Percentiles rank a stretch among this genome's conserved stretches.
phyloP scores from a whole-genome alignment of 2,329 filamentous ascomycete species.

The Epichloe glyceriae region DNA sequence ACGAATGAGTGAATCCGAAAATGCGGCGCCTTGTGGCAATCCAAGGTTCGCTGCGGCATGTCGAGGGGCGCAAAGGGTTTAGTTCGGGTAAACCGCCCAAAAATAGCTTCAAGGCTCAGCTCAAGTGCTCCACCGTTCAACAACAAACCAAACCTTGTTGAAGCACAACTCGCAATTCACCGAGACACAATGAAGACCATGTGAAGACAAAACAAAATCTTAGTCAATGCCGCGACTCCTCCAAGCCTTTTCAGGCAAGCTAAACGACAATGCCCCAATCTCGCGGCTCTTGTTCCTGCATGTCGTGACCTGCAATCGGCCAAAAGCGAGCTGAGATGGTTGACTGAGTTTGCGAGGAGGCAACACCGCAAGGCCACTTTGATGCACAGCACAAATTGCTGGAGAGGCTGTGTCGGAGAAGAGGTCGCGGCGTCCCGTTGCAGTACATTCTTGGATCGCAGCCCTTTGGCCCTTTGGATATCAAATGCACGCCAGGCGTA shows the following conservation, averaged over 20 bases:
- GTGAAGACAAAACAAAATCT: background rate
- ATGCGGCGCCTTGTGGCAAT: background rate
- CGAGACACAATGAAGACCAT: background rate
- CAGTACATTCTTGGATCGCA: constrained; percentile 85
- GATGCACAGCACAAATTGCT: constrained; percentile 13
- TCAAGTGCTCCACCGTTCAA: no score
- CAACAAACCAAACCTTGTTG: background rate
- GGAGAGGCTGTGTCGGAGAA: constrained; percentile 30
- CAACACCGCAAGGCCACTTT: constrained; percentile 6
- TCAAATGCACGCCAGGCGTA: constrained; percentile 63
- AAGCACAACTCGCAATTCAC: background rate
- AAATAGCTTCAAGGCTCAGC: no score
- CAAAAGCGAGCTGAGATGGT: constrained; percentile 60
- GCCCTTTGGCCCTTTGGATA: constrained; percentile 73
- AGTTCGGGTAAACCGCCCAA: constrained; percentile 15
- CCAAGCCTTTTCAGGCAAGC: constrained; percentile 44
- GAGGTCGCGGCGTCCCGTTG: constrained; percentile 56
- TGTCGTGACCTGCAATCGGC: constrained; percentile 53
- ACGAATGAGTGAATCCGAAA: background rate
- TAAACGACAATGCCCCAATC: constrained; percentile 36
- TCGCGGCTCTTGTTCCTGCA: constrained; percentile 47
- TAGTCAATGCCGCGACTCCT: constrained; percentile 48
- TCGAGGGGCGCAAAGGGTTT: constrained; percentile 13
- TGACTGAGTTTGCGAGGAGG: constrained; percentile 44
- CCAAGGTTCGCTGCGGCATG: background rate